Evolutionary conservation across 768 basidiomycete species (phyloP), one percentile per base, ranked within the genome.

Genomic region (Russula compacta): DNA sequence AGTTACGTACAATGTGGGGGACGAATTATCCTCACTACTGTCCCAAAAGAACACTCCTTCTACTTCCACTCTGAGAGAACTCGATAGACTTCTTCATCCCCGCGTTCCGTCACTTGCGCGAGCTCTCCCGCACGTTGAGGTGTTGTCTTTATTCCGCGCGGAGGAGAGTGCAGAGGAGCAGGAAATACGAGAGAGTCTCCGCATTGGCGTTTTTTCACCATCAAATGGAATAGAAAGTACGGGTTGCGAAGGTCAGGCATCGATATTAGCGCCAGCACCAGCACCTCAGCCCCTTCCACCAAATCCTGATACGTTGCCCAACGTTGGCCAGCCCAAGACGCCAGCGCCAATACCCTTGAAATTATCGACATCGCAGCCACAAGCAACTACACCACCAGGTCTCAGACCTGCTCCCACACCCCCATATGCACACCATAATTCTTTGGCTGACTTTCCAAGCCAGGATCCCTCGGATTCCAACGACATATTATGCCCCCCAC

Each of bases 101-200:
- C 85, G 89, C 21, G 77, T 88, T 5, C 92, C 92, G 9, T 87
- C 90, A 8, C 72, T 89, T 12, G 76, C 90, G 56, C 83, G 86
- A 48, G 77, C 85, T 4, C 71, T 87, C 59, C 87, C 89, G 15
- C 76, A 79, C 35, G 69, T 87, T 11, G 87, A 87, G 63, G 71
- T 77, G 1, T 69, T 90, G 15, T 78, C 84, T 12, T 75, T 91
- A 33, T 83, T 83, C 65, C 78, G 77, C 32, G 73, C 74, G 2
- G 86, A 90, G 64, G 87, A 88, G 67, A 77, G 81, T 35, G 74
- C 77, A 19, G 86, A 89, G 67, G 89, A 92, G 71, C 68, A 62
- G 3, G 77, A 77, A 42, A 69, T 72, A 10, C 79, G 83, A 24
- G 69, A 72, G 56, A 71, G 71, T 15, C 71, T 84, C 19, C 74